Evolutionary conservation across 305 asterid genomes (phyloP).

Genomic region (Rubia peregrina): DNA sequence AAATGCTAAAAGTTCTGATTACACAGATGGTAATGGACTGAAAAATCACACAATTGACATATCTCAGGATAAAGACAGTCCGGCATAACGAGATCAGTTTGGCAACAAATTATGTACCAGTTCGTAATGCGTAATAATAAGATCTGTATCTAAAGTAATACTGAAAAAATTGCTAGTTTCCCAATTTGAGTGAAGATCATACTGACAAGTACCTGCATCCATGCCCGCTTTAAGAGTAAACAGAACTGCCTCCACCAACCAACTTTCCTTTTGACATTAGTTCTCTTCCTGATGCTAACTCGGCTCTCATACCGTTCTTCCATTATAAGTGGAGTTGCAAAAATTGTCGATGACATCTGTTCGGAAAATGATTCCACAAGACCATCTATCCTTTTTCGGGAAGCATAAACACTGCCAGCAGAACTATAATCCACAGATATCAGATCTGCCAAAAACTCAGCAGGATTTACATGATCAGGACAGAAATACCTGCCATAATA

Average conservation of each 20-base stretch:
- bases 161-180: not conserved
- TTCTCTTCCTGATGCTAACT: conserved; percentile 34
- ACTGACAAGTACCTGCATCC: conserved; percentile 75
- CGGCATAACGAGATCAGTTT: not conserved
- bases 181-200: not conserved
- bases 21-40: not conserved
- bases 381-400: conserved; percentile 77
- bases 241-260: conserved; percentile 87
- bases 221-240: conserved; percentile 87
- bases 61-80: not conserved
- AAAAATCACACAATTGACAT: not conserved
- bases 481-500: conserved; percentile 65
- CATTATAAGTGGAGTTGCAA: conserved; percentile 53
- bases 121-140: not conserved
- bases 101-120: not conserved
- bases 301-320: conserved; percentile 25
- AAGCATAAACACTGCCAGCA: conserved; percentile 59
- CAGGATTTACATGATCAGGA: conserved; percentile 93
- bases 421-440: conserved; percentile 94
- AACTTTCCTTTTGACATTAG: conserved; percentile 45
- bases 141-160: not conserved
- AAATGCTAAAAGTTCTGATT: not conserved
- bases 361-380: conserved; percentile 73
- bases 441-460: conserved; percentile 99
- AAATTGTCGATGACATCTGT: conserved; percentile 49